Evolutionary conservation across 2,329 filamentous ascomycete genomes (phyloP), one percentile per base, ranked within the genome.

Genomic region (Geoglossum cookeanum): DNA sequence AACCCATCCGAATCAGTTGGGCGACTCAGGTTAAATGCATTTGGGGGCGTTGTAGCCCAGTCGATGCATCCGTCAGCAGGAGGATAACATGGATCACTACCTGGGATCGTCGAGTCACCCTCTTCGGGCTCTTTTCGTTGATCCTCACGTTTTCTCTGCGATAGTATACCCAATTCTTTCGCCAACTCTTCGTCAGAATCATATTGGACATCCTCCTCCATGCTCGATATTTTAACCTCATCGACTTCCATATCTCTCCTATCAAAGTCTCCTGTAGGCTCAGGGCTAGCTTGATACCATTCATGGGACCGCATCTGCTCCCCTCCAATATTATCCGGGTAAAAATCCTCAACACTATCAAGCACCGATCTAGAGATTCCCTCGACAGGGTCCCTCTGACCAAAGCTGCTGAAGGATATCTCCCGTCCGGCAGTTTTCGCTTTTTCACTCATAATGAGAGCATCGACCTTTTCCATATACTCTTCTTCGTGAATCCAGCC

Each of bases 401-500:
- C 72, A 67, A 90, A 92, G 0, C 71, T 77, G 32, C 85, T 79
- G 63, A 91, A 90, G 0, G 72, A 74, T 11, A 78, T 60, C 8
- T 72, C 66, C 4, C 67, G 64, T 15, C 67, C 72, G 29, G 72
- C 67, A 30, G 69, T 70, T 42, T 75, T 72, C 4, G 69, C 69
- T 59, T 73, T 77, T 66, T 96, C 89, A 29, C 83, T 74, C 0
- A 71, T 66, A 7, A 86, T 78, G 29, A 94, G 73, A 30, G 77
- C 71, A 33, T 73, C 69, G 1, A 94, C 72, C 62, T 85, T 76
- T 48, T 81, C 73, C 35, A 80, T 75, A 65, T 84, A 91, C 65
- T 95, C 90, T 52, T 87, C 82, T 67, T 97, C 91, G 62, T 96
- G 90, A 57, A 96, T 84, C 91, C 92, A 98, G 0, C 81, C 83